Conservation (phyloP, 345 rosid species). For the Gossypium raimondii region DNA sequence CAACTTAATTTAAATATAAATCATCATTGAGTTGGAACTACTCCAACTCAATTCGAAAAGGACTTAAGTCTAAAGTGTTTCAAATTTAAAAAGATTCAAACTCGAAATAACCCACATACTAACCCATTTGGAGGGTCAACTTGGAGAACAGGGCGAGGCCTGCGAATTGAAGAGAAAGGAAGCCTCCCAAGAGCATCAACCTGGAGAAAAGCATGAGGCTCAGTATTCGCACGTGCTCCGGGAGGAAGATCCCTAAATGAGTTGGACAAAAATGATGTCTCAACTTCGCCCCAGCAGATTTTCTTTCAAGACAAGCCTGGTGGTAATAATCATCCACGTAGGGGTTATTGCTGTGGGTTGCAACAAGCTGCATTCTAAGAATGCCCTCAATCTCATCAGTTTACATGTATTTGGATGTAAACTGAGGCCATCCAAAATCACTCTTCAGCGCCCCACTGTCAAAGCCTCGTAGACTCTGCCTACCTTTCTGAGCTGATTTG, state of each 20-base stretch:
- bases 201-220: constrained; percentile 94
- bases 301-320: constrained; percentile 89
- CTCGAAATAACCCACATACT: too few relatives aligned
- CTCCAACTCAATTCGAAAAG: too few relatives aligned
- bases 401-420: constrained; percentile 79
- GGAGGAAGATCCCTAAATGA: constrained; percentile 80
- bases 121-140: constrained; percentile 44
- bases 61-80: too few relatives aligned
- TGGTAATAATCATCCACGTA: constrained; percentile 94
- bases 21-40: too few relatives aligned
- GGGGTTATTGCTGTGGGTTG: constrained; percentile 93
- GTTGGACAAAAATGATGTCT: constrained; percentile 89
- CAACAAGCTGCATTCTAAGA: constrained; percentile 87
- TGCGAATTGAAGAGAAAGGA: constrained; percentile 93
- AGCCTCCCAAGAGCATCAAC: constrained; percentile 60
- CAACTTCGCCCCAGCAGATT: constrained; percentile 68
- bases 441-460: constrained; percentile 47
- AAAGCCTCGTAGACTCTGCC: constrained; percentile 58
- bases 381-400: constrained; percentile 78
- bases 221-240: constrained; percentile 63
- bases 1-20: too few relatives aligned
- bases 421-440: constrained; percentile 61
- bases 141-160: constrained; percentile 99
- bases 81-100: too few relatives aligned
- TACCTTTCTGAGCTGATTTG: constrained; percentile 57